Percentiles rank a stretch among this genome's conserved stretches.
These are phyloP conservation scores for Pholiota adiposa DNA, from an alignment of 1,284 basidiomycete species.

Conservation along the genomic window DNA sequence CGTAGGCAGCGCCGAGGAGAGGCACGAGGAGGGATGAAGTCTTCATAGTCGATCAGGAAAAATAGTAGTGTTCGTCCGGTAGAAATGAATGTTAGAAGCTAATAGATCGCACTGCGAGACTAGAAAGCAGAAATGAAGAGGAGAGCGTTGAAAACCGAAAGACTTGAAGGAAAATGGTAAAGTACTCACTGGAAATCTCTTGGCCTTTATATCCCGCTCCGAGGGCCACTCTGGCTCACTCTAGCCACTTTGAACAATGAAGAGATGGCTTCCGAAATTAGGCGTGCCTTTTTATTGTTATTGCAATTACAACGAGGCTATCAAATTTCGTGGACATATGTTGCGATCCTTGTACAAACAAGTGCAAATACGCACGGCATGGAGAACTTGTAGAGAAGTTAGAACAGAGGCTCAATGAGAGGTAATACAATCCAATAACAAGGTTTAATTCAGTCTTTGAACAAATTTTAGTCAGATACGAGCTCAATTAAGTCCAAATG, in stretches of 20 bases:
- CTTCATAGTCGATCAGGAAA: constrained; percentile 23
- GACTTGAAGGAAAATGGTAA: background rate
- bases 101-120: constrained; percentile 13
- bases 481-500: too few species aligned
- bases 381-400: too few species aligned
- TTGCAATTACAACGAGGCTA: constrained; percentile 4
- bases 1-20: constrained; percentile 39
- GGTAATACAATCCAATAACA: too few species aligned
- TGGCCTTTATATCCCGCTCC: constrained; percentile 1
- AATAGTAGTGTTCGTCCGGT: background rate
- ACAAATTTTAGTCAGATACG: too few species aligned
- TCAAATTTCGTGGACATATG: background rate
- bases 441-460: too few species aligned
- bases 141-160: background rate
- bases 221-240: too few species aligned
- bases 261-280: background rate
- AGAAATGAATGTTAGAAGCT: background rate
- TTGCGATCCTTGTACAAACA: background rate
- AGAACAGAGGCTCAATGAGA: too few species aligned
- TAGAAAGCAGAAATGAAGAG: constrained; percentile 3
- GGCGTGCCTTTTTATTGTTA: constrained; percentile 6
- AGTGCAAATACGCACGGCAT: background rate
- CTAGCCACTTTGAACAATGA: background rate
- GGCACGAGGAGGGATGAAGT: constrained; percentile 29
- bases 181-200: background rate